A percentile compares a stretch with the other conserved stretches of the same genome.
These are phyloP conservation scores for Nakaseomyces glabratus DNA, from an alignment of 1,139 yeast species.

Conservation along the genomic window DNA sequence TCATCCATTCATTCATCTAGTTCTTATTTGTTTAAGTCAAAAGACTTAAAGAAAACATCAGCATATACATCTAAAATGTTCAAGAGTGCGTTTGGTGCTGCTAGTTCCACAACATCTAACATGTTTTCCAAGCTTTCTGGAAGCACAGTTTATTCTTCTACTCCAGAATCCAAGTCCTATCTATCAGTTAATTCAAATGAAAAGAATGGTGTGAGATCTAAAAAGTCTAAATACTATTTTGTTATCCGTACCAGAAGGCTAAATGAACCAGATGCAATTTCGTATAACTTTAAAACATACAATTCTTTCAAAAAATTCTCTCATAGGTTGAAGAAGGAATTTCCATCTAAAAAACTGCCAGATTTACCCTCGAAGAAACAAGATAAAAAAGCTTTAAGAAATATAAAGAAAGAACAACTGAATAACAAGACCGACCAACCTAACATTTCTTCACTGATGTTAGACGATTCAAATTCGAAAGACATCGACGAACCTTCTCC, in stretches of 20 bases:
- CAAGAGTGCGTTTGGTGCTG: slow-evolving; percentile 22
- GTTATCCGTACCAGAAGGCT: slow-evolving; percentile 36
- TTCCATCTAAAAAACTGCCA: slow-evolving; percentile 67
- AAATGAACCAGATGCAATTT: slow-evolving; percentile 30
- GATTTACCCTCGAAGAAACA: slow-evolving; percentile 46
- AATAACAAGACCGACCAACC: slow-evolving; percentile 9
- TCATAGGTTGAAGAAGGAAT: slow-evolving; percentile 40
- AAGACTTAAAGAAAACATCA: slow-evolving; percentile 5
- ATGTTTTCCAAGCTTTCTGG: slow-evolving; percentile 27
- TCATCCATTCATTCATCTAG: slow-evolving; percentile 6
- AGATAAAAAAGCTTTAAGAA: slow-evolving; percentile 33
- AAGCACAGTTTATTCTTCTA: slow-evolving; percentile 1
- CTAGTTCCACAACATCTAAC: slow-evolving; percentile 12
- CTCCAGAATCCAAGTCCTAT: background rate
- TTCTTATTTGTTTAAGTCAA: slow-evolving; percentile 1
- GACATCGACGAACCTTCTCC: slow-evolving; percentile 15
- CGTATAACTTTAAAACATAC: slow-evolving; percentile 54
- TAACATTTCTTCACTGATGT: background rate
- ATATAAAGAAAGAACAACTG: slow-evolving; percentile 12
- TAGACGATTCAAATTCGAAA: slow-evolving; percentile 10
- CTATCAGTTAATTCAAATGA: background rate
- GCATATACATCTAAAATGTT: slow-evolving; percentile 26
- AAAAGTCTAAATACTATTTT: slow-evolving; percentile 33
- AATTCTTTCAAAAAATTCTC: slow-evolving; percentile 56
- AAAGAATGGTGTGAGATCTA: slow-evolving; percentile 5